Evolutionary conservation across 257 asterid species (phyloP), one percentile per base, ranked within the genome.

Genomic region (Misopates orontium): DNA sequence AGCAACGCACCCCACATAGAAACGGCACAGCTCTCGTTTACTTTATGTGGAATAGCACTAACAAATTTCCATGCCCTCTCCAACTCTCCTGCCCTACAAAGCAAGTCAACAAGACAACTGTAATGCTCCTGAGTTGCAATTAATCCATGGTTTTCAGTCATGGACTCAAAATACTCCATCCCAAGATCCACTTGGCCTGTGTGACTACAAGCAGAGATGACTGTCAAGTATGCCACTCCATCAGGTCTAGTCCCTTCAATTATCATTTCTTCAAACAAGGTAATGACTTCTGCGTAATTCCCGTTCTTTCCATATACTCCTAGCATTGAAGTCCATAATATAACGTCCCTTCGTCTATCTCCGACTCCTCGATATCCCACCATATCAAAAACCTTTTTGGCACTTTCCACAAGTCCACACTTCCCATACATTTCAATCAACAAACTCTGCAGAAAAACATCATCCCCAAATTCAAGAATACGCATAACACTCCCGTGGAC

Each of bases 1-100:
- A 89, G 94, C 80, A 93, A 71, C 8, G 98, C 71, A 15, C 94
- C 97, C 96, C 98, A 93, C 90, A 83, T 69, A 40, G 97, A 75
- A 21, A 85, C 67, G 16, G 82, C 52, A 18, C 49, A 64, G 5
- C 62, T 52, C 68, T 28, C 66, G 7, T 59, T 75, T 16, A 24
- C 86, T 55, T 23, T 42, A 36, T 17, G 22, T 24, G 87, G 81
- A 74, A 86, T 57, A 77, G 77, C 83, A 42, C 45, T 55, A 3
- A 92, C 63, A 32, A 87, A 36, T 23, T 69, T 65, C 82, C 86
- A 85, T 41, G 96, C 98, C 74, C 79, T 79, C 51, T 78, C 91
- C 66, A 85, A 71, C 73, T 92, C 94, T 47, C 98, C 96, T 0
- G 94, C 91, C 24, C 95, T 82, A 61, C 94, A 87, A 49, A 92